phyloP scores from a whole-genome alignment of 2,329 filamentous ascomycete genomes.

The Allantophomopsis lycopodina region DNA sequence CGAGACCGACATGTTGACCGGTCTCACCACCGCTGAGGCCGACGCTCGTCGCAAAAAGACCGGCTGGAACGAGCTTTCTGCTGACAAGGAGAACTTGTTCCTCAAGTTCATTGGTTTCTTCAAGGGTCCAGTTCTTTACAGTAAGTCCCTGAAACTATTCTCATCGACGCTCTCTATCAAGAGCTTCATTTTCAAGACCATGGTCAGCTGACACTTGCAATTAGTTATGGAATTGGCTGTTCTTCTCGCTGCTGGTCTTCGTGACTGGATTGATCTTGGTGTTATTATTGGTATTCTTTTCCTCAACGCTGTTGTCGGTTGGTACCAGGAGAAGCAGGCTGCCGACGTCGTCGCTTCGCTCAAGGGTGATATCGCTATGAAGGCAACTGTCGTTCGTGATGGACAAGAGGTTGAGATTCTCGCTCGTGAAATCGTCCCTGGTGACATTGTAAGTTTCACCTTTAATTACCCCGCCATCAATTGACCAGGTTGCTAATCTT shows the following conservation, averaged over 20 bases:
- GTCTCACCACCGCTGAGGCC: slow-evolving; percentile 44
- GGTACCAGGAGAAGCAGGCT: slow-evolving; percentile 72
- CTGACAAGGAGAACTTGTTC: slow-evolving; percentile 65
- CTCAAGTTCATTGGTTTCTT: slow-evolving; percentile 66
- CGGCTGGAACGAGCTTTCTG: slow-evolving; percentile 59
- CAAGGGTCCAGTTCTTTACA: slow-evolving; percentile 63
- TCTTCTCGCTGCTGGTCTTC: slow-evolving; percentile 58
- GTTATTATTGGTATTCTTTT: slow-evolving; percentile 64
- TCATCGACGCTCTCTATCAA: too few relatives aligned
- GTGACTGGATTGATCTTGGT: slow-evolving; percentile 66
- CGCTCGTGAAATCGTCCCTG: slow-evolving; percentile 61
- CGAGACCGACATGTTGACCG: slow-evolving; percentile 47
- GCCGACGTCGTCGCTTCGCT: slow-evolving; percentile 62
- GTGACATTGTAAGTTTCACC: slow-evolving; percentile 50
- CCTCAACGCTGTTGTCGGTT: slow-evolving; percentile 65
- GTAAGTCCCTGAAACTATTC: too few relatives aligned
- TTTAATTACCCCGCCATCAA: not conserved
- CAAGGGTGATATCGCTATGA: slow-evolving; percentile 71
- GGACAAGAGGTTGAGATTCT: slow-evolving; percentile 56
- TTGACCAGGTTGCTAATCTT: slow-evolving; percentile 1
- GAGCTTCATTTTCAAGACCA: too few relatives aligned
- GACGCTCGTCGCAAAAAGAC: slow-evolving; percentile 50
- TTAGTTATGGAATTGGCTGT: slow-evolving; percentile 67
- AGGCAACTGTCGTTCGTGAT: slow-evolving; percentile 52
- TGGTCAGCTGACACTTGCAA: not conserved